Percentiles rank a stretch among this genome's conserved stretches.
Conservation (phyloP, 2,329 filamentous ascomycete genomes). For the Venturia oleaginea region DNA sequence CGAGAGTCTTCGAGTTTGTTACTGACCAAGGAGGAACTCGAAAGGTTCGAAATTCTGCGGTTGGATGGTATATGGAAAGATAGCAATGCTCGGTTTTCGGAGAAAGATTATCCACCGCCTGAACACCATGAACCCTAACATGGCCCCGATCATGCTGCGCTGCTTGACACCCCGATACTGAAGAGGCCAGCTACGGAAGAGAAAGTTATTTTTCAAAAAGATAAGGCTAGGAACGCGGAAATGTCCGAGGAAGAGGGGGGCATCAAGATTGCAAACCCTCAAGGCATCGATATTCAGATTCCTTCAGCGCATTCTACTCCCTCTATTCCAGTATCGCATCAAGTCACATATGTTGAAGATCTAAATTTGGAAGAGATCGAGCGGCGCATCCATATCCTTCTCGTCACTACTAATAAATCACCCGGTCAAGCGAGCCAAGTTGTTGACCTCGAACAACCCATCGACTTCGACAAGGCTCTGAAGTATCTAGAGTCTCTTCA, state of each 20-base stretch:
- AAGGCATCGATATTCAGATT: neutral
- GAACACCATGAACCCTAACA: neutral
- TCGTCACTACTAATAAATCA: neutral
- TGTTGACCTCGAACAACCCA: neutral
- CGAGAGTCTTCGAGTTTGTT: neutral
- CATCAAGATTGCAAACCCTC: neutral
- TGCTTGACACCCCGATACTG: neutral
- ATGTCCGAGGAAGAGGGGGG: neutral
- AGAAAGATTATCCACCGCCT: neutral
- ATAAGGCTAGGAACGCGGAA: neutral
- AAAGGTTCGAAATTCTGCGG: neutral
- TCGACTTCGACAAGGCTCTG: neutral
- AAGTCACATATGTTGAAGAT: neutral
- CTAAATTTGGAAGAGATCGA: neutral
- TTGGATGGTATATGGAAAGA: neutral
- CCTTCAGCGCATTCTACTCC: neutral
- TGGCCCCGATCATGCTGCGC: neutral
- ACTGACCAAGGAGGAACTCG: neutral
- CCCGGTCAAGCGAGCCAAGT: neutral
- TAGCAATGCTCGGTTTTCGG: neutral
- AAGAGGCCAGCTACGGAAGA: neutral
- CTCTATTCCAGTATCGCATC: too few species aligned
- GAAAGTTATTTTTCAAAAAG: neutral
- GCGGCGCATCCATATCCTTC: neutral
- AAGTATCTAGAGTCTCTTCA: neutral